Percentiles rank a stretch among this genome's conserved stretches.
These are phyloP conservation scores for Dunaliella salina DNA, from an alignment of 163 green algal species.

Conservation along the genomic window DNA sequence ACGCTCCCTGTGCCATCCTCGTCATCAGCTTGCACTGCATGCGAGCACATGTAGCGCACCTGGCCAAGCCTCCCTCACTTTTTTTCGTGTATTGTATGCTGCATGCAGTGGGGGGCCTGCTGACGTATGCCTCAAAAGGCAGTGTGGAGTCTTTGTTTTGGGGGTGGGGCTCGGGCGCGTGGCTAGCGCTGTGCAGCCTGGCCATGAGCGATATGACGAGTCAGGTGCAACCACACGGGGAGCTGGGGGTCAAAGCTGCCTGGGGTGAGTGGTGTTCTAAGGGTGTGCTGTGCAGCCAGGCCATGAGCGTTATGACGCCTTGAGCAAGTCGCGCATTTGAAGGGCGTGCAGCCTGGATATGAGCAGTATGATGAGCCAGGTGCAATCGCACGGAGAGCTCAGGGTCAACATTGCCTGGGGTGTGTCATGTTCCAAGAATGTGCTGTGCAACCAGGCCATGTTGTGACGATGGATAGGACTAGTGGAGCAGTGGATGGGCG, in stretches of 20 bases:
- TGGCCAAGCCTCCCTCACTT: too few relatives aligned
- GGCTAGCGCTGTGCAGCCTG: conserved; percentile 30
- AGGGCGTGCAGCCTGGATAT: too few relatives aligned
- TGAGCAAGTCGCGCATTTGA: too few relatives aligned
- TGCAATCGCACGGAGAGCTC: conserved; percentile 17
- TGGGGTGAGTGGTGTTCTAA: conserved; percentile 32
- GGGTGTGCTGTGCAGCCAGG: conserved; percentile 14
- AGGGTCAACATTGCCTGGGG: conserved; percentile 43
- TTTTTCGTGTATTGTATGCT: too few relatives aligned
- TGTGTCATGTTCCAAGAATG: too few relatives aligned
- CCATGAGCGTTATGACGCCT: conserved; percentile 49
- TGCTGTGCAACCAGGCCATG: too few relatives aligned
- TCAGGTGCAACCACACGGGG: conserved; percentile 9
- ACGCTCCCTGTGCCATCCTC: too few relatives aligned
- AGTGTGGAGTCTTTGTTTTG: conserved; percentile 21
- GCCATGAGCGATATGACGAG: conserved; percentile 45
- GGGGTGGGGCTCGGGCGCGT: conserved; percentile 18
- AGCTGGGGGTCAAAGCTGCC: conserved; percentile 43
- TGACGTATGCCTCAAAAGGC: conserved; percentile 10
- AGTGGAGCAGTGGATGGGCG: too few relatives aligned
- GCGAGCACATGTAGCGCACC: too few relatives aligned
- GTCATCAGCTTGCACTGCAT: too few relatives aligned
- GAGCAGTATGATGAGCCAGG: too few relatives aligned
- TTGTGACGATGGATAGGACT: too few relatives aligned
- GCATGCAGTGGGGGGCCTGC: conserved; percentile 37